phyloP scores from a whole-genome alignment of 2,329 filamentous ascomycete species.

The Neurospora sp. region DNA sequence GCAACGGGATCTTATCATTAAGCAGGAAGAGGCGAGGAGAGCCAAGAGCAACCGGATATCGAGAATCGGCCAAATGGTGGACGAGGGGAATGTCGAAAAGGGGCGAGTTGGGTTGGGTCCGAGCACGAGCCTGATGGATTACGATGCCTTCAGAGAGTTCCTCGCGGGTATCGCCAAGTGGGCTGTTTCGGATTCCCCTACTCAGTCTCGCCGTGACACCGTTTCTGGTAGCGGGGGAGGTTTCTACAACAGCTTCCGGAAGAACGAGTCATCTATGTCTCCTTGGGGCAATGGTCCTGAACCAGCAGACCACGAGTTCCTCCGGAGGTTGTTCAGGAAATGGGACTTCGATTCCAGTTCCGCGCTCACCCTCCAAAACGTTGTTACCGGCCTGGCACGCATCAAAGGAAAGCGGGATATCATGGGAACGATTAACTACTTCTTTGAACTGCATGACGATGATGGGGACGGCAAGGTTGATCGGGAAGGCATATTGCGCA shows the following conservation, averaged over 20 bases:
- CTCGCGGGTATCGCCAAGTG: conserved; percentile 82
- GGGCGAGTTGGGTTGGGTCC: conserved; percentile 81
- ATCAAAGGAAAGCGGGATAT: conserved; percentile 93
- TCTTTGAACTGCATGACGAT: conserved; percentile 96
- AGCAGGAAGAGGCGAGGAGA: conserved; percentile 62
- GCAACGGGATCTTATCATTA: conserved; percentile 66
- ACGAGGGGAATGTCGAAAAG: conserved; percentile 52
- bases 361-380: conserved; percentile 79
- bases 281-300: conserved; percentile 48
- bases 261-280: conserved; percentile 32
- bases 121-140: conserved; percentile 92
- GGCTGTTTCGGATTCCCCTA: conserved; percentile 81
- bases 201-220: conserved; percentile 39
- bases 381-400: conserved; percentile 79
- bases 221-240: conserved; percentile 42
- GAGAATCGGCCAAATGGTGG: conserved; percentile 16
- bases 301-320: conserved; percentile 90
- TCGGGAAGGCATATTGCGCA: conserved; percentile 85
- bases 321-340: conserved; percentile 73
- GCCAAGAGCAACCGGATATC: conserved; percentile 46
- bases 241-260: conserved; percentile 50
- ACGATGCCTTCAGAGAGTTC: conserved; percentile 91
- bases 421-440: conserved; percentile 95
- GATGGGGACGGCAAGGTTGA: conserved; percentile 85
- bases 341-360: conserved; percentile 76